These are phyloP conservation scores for Cryomyces antarcticus DNA, from an alignment of 495 filamentous ascomycete genomes.

Conservation along the genomic window DNA sequence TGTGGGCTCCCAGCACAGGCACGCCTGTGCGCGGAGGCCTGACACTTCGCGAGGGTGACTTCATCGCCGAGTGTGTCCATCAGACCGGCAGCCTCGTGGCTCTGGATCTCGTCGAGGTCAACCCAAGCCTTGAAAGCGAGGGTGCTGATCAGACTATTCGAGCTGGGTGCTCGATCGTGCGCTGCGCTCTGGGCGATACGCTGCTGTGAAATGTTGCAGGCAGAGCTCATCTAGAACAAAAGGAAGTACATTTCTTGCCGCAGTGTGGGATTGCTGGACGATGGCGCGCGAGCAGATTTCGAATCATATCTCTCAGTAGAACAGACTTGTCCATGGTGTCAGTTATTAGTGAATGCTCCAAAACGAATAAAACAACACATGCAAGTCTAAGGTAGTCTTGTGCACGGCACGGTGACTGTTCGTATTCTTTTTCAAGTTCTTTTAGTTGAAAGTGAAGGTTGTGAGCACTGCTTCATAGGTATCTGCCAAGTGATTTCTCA, in stretches of 20 bases:
- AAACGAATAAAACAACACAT: too few relatives aligned
- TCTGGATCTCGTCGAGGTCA: slow-evolving; percentile 92
- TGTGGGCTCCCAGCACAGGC: slow-evolving; percentile 89
- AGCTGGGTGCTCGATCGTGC: slow-evolving; percentile 72
- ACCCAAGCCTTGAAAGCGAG: slow-evolving; percentile 58
- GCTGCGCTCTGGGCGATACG: slow-evolving; percentile 82
- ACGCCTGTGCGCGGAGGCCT: slow-evolving; percentile 90
- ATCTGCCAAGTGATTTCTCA: too few relatives aligned
- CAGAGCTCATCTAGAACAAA: background rate
- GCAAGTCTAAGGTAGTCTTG: too few relatives aligned
- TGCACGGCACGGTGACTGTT: too few relatives aligned
- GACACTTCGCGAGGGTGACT: slow-evolving; percentile 90
- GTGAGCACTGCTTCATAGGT: too few relatives aligned
- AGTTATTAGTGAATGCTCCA: background rate
- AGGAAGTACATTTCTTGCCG: background rate
- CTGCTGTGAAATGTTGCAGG: slow-evolving; percentile 33
- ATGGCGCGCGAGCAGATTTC: background rate
- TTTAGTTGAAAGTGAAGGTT: too few relatives aligned
- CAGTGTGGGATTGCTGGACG: background rate
- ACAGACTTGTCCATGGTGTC: background rate
- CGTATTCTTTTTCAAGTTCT: too few relatives aligned
- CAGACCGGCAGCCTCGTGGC: slow-evolving; percentile 80
- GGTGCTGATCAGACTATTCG: slow-evolving; percentile 77
- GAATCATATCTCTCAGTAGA: background rate
- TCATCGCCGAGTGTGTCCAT: slow-evolving; percentile 91